Base-by-base conservation (phyloP, 139 green algal genomes). In the Tetratostichococcus sp. region DNA sequence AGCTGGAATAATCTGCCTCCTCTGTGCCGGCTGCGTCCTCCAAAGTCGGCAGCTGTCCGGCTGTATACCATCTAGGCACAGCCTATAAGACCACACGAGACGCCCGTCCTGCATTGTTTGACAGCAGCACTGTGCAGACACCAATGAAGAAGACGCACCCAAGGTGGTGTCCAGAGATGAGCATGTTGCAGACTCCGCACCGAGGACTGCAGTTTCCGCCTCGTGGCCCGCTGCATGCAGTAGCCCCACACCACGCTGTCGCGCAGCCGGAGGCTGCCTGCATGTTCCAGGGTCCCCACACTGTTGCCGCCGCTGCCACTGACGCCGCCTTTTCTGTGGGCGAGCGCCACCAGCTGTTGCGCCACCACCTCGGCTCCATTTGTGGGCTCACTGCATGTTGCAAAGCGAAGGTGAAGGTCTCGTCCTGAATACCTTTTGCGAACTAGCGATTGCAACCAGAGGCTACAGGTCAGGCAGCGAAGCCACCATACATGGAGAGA, bases 191-290 rank as follows among this genome's bases (percentile, higher is more conserved):
- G 50, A n/a, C n/a, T 8, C 50, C 50, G 14, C 50, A 62, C 50
- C 50, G 50, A 17, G 14, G 50, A n/a, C 11, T 26, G 50, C 19
- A 17, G 14, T 17, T 62, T 62, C 19, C 50, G 14, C 50, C 50
- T 25, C 19, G 50, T 62, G 14, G 50, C 50, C n/a, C 39, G 76
- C 42, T 83, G 79, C 86, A 92, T 84, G 30, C 89, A 80, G 75
- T 88, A 92, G 6, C 88, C 88, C 58, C 81, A 87, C 65, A 89
- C 85, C 21, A 92, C 82, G 0, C 86, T 85, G 69, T 92, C 88
- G 0, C 78, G 31, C 30, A 92, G 79, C 39, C 85, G 70, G 23
- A 75, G 65, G 30, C 70, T 67, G 28, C 70, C 76, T 65, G 76
- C 70, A 32, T 43, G 39, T 3, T 34, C 25, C 6, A 73, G 62